Conservation (phyloP, 441 rosid species). For the Eutrema salsugineum region DNA sequence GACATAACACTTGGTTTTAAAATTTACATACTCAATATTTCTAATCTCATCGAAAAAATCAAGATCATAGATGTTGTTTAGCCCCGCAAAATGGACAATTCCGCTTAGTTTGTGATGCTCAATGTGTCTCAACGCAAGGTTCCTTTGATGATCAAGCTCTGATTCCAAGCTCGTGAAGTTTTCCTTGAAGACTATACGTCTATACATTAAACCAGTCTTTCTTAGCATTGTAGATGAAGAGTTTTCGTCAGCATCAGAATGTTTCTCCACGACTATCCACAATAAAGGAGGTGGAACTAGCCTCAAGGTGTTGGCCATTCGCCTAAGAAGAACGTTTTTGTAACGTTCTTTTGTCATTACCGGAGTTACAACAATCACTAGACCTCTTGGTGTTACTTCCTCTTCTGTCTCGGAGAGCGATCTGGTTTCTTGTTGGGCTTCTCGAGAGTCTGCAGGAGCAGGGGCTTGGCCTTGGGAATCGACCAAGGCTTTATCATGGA, state of each 20-base stretch:
- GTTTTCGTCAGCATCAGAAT: slow-evolving; percentile 37
- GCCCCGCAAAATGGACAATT: slow-evolving; percentile 83
- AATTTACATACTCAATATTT: slow-evolving; percentile 64
- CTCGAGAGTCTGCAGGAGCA: slow-evolving; percentile 19
- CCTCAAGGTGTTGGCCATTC: slow-evolving; percentile 65
- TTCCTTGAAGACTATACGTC: slow-evolving; percentile 76
- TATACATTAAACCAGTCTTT: slow-evolving; percentile 83
- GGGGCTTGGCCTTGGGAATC: slow-evolving; percentile 27
- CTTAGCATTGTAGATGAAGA: slow-evolving; percentile 50
- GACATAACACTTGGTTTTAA: not conserved
- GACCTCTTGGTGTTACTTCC: slow-evolving; percentile 35
- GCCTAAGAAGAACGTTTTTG: slow-evolving; percentile 52
- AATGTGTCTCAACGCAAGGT: slow-evolving; percentile 72
- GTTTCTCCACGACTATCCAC: slow-evolving; percentile 82
- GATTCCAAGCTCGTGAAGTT: slow-evolving; percentile 64
- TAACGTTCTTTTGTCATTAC: slow-evolving; percentile 33
- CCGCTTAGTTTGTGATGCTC: slow-evolving; percentile 79
- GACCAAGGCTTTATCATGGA: slow-evolving; percentile 23
- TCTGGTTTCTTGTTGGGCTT: slow-evolving; percentile 18
- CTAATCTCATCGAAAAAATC: slow-evolving; percentile 80
- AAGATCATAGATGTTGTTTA: slow-evolving; percentile 84
- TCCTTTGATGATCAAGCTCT: slow-evolving; percentile 74
- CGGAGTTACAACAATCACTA: slow-evolving; percentile 70
- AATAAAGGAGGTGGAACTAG: slow-evolving; percentile 72
- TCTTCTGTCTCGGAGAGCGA: slow-evolving; percentile 21